Evolutionary conservation across 2,329 filamentous ascomycete species (phyloP).

Genomic region (Fusarium liriodendri): DNA sequence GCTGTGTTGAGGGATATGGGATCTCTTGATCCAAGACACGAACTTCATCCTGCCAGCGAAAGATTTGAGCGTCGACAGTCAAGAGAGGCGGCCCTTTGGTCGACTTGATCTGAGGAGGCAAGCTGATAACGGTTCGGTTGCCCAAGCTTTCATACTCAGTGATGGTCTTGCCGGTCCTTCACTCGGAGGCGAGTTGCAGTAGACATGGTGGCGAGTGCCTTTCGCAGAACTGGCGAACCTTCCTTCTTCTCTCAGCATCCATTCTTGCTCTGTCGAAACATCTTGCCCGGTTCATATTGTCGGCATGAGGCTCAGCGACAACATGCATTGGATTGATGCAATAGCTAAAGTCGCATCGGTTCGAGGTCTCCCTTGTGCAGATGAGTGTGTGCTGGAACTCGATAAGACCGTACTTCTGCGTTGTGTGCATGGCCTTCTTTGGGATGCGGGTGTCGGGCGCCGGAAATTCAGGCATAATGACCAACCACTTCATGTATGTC

Average conservation of each 20-base stretch:
- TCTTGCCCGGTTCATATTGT: not conserved
- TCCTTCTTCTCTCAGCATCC: too few relatives aligned
- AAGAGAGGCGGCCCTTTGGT: too few relatives aligned
- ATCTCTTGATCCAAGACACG: too few relatives aligned
- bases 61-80: too few relatives aligned
- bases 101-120: too few relatives aligned
- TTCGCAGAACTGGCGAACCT: too few relatives aligned
- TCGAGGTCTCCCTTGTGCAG: not conserved
- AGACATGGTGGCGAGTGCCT: not conserved
- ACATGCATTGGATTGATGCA: not conserved
- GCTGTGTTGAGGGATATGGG: too few relatives aligned
- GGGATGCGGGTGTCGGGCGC: not conserved
- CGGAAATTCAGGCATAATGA: not conserved
- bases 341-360: not conserved
- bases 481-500: not conserved
- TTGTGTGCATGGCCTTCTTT: not conserved
- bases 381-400: not conserved
- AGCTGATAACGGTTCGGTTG: not conserved
- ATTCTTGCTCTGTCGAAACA: not conserved
- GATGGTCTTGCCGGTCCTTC: not conserved
- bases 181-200: not conserved
- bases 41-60: too few relatives aligned
- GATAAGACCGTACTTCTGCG: not conserved
- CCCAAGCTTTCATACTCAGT: not conserved
- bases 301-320: not conserved